Evolutionary conservation across 2,329 filamentous ascomycete species (phyloP).

Genomic region (Teratosphaeria zuluensis): DNA sequence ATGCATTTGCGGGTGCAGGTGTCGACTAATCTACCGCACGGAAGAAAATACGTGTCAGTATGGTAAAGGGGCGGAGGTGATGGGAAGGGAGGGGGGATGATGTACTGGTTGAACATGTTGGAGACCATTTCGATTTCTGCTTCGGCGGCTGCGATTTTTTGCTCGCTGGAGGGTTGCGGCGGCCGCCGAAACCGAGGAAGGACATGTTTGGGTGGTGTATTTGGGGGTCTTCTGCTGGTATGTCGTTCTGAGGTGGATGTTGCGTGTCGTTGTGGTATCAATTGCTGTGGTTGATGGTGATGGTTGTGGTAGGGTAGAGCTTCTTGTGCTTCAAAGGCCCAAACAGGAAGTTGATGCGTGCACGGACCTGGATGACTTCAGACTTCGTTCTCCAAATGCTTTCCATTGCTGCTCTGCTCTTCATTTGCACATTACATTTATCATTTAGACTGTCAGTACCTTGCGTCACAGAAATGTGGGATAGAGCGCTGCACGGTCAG

Average conservation of each 20-base stretch:
- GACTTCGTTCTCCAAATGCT: neutral
- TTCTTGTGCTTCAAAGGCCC: neutral
- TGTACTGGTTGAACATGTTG: slow-evolving; percentile 95
- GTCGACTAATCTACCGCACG: too few species aligned
- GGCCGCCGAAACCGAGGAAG: slow-evolving; percentile 59
- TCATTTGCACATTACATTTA: neutral
- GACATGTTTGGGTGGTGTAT: slow-evolving; percentile 46
- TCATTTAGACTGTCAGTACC: too few species aligned
- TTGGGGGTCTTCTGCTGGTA: neutral
- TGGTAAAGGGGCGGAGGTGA: too few species aligned
- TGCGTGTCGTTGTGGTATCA: neutral
- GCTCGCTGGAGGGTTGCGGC: slow-evolving; percentile 81
- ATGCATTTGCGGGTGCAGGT: slow-evolving; percentile 93
- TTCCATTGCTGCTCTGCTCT: neutral
- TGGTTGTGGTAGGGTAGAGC: neutral
- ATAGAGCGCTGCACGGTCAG: too few species aligned
- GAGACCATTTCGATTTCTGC: slow-evolving; percentile 95
- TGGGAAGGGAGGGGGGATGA: neutral
- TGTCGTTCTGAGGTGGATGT: neutral
- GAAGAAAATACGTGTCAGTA: too few species aligned
- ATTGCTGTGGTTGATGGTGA: neutral
- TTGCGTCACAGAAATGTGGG: too few species aligned
- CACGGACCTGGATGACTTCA: neutral
- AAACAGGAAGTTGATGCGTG: neutral
- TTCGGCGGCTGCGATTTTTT: slow-evolving; percentile 95